Evolutionary conservation across 805 yeast genomes (phyloP), one percentile per base, ranked within the genome.

Genomic region (Metschnikowia lachancei): DNA sequence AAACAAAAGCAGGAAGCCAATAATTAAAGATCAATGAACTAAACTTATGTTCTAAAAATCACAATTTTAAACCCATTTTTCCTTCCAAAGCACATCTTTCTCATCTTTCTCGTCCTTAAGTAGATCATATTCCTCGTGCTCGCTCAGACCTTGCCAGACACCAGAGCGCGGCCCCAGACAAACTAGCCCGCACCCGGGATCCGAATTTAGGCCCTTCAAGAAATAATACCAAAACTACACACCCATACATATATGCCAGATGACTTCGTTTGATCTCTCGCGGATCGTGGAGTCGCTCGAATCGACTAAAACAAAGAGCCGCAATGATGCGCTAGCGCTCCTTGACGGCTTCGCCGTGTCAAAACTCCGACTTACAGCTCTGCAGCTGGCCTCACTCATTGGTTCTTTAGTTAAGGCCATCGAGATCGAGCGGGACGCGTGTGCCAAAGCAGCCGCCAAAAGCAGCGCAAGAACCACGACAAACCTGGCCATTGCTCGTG

Each of bases 381-480:
- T 56, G 38, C 65, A 59, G 33, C 58, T 64, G 50, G 52, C 53
- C 28, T 39, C 53, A 3, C 47, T 70, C 28, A 41, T 54, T 7
- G 47, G 49, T n/a, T 62, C 66, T 5, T 48, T 66, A 2, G 54
- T 67, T n/a, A 53, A 52, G 12, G 49, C 61, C 59, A 41, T 60
- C 52, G 70, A 64, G 26, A 53, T 53, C 13, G 84, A 80, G 47
- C 57, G 64, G n/a, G 52, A 58, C 1, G 34, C 61, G 3, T 67
- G 58, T 47, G 64, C 39, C 16, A 59, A 58, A 45, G 28, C 28
- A 26, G 10, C 12, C 28, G 8, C 28, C 28, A 26, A 26, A 26
- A 26, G 11, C 28, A 61, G 47, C 38, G 52, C 55, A 10, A 33
- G 17, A 33, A 16, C 36, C 10, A 33, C 19, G 6, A 44, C 72